Evolutionary conservation across 441 rosid species (phyloP).

Genomic region (Omphalea diandra): DNA sequence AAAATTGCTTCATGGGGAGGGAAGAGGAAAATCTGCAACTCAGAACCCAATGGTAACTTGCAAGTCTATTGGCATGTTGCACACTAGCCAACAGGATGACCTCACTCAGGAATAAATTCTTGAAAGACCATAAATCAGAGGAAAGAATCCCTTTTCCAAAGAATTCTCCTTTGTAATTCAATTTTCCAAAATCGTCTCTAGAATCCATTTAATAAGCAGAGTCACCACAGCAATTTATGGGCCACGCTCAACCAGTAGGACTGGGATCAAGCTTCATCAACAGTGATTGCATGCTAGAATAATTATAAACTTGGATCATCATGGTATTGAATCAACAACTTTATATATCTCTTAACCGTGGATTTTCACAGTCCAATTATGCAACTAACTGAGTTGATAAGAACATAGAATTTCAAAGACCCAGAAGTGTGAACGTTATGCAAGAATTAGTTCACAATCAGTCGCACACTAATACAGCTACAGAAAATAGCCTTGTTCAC

Average conservation of each 20-base stretch:
- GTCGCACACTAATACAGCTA: not conserved
- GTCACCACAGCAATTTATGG: not conserved
- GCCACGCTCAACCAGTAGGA: not conserved
- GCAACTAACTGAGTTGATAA: not conserved
- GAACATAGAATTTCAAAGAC: not conserved
- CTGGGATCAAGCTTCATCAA: not conserved
- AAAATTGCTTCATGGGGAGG: not conserved
- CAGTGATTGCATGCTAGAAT: not conserved
- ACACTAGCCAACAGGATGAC: not conserved
- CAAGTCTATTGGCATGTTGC: not conserved
- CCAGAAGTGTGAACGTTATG: not conserved
- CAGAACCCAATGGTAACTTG: not conserved
- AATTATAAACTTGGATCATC: slow-evolving; percentile 1
- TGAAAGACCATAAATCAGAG: not conserved
- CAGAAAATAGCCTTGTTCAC: not conserved
- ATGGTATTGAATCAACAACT: not conserved
- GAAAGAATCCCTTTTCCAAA: not conserved
- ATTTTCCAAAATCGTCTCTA: not conserved
- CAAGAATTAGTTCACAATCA: not conserved
- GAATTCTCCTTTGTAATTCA: not conserved
- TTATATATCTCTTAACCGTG: not conserved
- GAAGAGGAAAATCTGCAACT: not conserved
- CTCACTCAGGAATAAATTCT: not conserved
- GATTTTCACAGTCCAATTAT: not conserved
- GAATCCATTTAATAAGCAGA: not conserved